Conservation (phyloP, 306 rosid species). For the Begonia fuchsioides region DNA sequence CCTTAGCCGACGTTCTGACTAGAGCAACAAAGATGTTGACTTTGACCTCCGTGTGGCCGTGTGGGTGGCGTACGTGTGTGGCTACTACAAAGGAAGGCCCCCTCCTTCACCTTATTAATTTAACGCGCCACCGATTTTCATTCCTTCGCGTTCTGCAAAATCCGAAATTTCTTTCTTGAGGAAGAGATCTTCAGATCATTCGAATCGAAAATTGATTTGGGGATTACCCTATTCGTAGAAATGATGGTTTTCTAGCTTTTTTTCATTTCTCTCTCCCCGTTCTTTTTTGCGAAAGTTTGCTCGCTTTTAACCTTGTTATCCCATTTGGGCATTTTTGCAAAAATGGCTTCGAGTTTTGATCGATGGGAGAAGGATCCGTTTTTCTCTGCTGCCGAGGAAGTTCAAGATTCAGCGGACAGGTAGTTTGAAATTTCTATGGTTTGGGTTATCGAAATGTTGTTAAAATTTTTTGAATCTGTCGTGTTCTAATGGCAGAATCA, state of each 20-base stretch:
- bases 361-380: slow-evolving; percentile 98
- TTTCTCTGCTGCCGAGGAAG: slow-evolving; percentile 87
- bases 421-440: slow-evolving; percentile 4
- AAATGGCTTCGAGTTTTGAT: slow-evolving; percentile 76
- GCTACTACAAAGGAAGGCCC: not conserved
- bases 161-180: not conserved
- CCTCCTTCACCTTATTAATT: slow-evolving; percentile 2
- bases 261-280: not conserved
- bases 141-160: not conserved
- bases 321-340: not conserved
- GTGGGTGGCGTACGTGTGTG: not conserved
- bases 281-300: not conserved
- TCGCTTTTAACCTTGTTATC: not conserved
- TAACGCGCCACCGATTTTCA: slow-evolving; percentile 7
- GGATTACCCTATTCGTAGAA: not conserved
- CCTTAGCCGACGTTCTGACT: no score
- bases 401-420: slow-evolving; percentile 98
- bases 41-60: slow-evolving; percentile 4
- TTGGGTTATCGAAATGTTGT: no score
- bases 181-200: not conserved
- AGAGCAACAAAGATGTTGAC: not conserved
- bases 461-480: not conserved
- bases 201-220: not conserved
- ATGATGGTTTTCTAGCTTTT: not conserved
- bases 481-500: not conserved